These are phyloP conservation scores for Annulohypoxylon nitens DNA, from an alignment of 495 filamentous ascomycete genomes.

Conservation along the genomic window DNA sequence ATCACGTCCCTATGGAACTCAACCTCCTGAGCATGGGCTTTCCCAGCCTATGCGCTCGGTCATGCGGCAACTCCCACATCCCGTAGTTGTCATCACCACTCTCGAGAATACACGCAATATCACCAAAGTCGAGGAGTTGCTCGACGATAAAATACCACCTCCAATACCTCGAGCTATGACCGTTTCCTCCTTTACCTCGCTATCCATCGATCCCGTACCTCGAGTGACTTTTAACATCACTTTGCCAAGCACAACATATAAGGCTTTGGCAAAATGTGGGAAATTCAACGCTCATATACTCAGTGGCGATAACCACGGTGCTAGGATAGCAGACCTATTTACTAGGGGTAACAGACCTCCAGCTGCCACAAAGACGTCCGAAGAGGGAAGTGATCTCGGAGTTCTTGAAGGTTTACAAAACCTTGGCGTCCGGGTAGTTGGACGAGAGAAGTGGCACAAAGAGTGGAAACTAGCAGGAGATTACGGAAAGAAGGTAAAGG, in stretches of 20 bases:
- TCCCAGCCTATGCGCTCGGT: conserved; percentile 66
- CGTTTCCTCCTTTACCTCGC: conserved; percentile 85
- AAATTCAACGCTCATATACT: conserved; percentile 66
- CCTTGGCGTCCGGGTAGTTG: conserved; percentile 44
- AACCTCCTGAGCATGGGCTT: conserved; percentile 44
- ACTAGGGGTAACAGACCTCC: conserved; percentile 52
- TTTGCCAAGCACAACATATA: conserved; percentile 76
- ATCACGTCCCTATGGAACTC: conserved; percentile 8
- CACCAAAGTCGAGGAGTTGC: conserved; percentile 47
- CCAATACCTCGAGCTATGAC: conserved; percentile 72
- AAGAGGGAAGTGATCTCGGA: conserved; percentile 17
- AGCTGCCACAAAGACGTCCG: conserved; percentile 2
- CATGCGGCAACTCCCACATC: conserved; percentile 78
- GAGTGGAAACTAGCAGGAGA: conserved; percentile 37
- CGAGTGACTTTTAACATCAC: conserved; percentile 85
- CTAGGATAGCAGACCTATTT: conserved; percentile 60
- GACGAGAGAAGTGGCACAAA: conserved; percentile 29
- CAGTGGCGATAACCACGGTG: conserved; percentile 55
- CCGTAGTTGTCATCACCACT: conserved; percentile 80
- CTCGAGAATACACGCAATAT: conserved; percentile 48
- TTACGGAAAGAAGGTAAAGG: conserved; percentile 2
- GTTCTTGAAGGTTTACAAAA: conserved; percentile 50
- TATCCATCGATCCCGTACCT: conserved; percentile 74
- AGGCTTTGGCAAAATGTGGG: conserved; percentile 64
- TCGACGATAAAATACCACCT: conserved; percentile 17